Evolutionary conservation across 306 rosid species (phyloP), one percentile per base, ranked within the genome.

Genomic region (Oemleria cerasiformis): DNA sequence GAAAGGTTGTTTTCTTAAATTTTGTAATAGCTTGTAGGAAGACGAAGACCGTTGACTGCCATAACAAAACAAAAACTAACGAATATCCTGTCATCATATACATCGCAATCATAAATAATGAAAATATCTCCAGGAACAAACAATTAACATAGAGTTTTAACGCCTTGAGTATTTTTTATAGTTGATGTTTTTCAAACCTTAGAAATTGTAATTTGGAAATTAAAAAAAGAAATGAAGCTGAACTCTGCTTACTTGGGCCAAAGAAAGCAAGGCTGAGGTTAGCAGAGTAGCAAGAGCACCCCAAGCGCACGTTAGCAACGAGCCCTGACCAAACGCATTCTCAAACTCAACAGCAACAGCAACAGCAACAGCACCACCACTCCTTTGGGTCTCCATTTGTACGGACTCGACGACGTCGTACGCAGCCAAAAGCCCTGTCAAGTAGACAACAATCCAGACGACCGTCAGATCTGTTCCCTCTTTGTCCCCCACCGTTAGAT

Each of bases 351-450:
- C 23, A n/a, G 17, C 54, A 47, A 17, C 51, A 51, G 9, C 56
- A 16, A 19, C 55, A 50, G 20, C 55, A 17, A 34, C 39, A 11
- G 14, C 64, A 36, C 40, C 19, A 7, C 21, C 0, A 34, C 75
- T 13, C 43, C 40, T 75, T 75, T 72, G 12, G 41, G 48, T 74
- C 76, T 80, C 85, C 87, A 84, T 84, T 77, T 67, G 80, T 80
- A 83, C 80, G 82, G 84, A 67, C 79, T 10, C 9, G 44, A 15
- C 14, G 13, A 7, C 62, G 38, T 51, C 62, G 38, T 51, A 38
- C 38, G 30, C 16, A 15, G 3, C 36, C 36, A 38, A 42, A 70
- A 21, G 50, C 53, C 73, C 77, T 64, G 81, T 69, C 53, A 63
- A 70, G 60, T 42, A 47, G 64, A 70, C 68, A 74, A 74, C 0